Percentiles rank a stretch among this genome's conserved stretches.
Conservation (phyloP, 208 protist species). For the Leishmania amazonensis region DNA sequence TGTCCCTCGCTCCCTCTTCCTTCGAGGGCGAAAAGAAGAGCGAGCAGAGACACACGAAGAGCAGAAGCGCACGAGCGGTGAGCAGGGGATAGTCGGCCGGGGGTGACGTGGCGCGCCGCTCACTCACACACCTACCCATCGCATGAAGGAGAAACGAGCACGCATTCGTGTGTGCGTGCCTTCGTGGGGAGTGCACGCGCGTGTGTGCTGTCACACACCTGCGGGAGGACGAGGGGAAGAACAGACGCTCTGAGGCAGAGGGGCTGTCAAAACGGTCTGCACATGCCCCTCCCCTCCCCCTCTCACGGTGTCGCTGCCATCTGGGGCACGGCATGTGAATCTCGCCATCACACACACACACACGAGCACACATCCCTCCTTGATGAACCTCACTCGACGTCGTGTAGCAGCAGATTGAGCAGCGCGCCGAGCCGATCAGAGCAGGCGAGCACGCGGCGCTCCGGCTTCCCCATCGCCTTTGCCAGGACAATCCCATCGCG, state of each 20-base stretch:
- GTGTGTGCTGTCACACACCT: neutral
- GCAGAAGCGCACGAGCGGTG: neutral
- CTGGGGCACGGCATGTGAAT: neutral
- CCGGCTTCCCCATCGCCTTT: slow-evolving; percentile 47
- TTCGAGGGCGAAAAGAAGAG: neutral
- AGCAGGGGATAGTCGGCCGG: neutral
- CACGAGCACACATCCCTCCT: neutral
- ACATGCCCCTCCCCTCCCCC: neutral
- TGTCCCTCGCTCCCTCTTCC: neutral
- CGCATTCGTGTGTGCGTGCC: neutral
- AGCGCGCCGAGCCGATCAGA: slow-evolving; percentile 46
- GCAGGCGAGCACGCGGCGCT: slow-evolving; percentile 29
- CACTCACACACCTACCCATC: neutral
- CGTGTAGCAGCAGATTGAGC: slow-evolving; percentile 43
- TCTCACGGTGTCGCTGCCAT: neutral
- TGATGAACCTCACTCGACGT: slow-evolving; percentile 15
- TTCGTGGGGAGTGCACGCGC: neutral
- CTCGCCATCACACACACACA: neutral
- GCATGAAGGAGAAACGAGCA: neutral
- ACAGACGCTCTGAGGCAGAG: neutral
- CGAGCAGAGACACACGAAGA: neutral
- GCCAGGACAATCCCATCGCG: slow-evolving; percentile 38
- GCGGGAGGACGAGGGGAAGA: neutral
- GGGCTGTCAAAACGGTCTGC: neutral
- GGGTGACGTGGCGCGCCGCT: neutral